Base-by-base conservation (phyloP, 345 rosid species). In the Eucalyptus virginea region DNA sequence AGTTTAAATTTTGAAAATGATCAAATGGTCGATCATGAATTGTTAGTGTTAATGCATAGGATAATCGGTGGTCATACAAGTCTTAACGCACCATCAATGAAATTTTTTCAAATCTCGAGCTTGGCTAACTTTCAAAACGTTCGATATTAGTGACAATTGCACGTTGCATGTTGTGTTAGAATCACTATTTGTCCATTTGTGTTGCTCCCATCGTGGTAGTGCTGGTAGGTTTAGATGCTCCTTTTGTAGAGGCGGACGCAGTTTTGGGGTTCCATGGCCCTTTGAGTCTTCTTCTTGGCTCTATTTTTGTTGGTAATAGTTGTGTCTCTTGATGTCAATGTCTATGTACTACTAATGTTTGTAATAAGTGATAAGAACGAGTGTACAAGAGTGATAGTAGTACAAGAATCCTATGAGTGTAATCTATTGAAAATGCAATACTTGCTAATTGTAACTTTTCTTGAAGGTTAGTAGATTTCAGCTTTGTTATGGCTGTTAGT, bases 71-170 rank as follows among this genome's bases (percentile, higher is more conserved):
- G 60, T 54, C 60, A 23, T 54, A 54, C 60, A 19, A 54, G 60
- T 54, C 60, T 54, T 54, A 54, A 54, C 11, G 0, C 4, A 28
- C 67, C 32, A 60, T 24, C 0, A 4, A 0, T 0, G 2, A 26
- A 60, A 11, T 0, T 0, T 24, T 58, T 58, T 24, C 13, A 10
- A 58, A 58, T 24, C 30, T 11, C 13, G 0, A 58, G 65, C 30
- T 58, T 58, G 13, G 65, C 13, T 58, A 58, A 26, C 65, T 10
- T 58, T 58, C 14, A 5, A 58, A 58, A 58, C 1, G 14, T 26
- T 58, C 24, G 28, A 58, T 26, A 23, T 58, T 23, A 56, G 28
- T 24, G 62, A 24, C 62, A 58, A 23, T 58, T 23, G 62, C 62
- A 10, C 2, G 12, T 58, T 7, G 30, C 65, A 58, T 58, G n/a